A percentile compares a stretch with the other conserved stretches of the same genome.
Conservation (phyloP, 2,329 filamentous ascomycete species). For the Talaromyces sp. region DNA sequence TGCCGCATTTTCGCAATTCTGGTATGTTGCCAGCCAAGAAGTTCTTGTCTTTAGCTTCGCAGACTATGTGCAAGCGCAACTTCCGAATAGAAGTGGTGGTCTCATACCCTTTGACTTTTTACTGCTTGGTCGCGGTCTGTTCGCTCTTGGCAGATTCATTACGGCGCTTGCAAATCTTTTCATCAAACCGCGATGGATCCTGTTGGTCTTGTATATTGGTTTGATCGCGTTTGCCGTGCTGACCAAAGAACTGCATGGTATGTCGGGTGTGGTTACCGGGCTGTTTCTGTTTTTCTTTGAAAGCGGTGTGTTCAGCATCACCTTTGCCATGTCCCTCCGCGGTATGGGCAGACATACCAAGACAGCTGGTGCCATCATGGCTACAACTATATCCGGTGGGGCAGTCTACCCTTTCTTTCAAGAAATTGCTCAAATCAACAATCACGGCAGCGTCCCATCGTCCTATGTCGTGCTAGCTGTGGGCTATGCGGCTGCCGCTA, state of each 20-base stretch:
- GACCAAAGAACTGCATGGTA: conserved; percentile 48
- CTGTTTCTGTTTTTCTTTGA: conserved; percentile 58
- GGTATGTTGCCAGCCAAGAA: conserved; percentile 61
- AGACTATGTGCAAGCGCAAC: conserved; percentile 41
- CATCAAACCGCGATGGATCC: conserved; percentile 57
- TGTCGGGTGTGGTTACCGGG: conserved; percentile 45
- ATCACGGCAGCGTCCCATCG: conserved; percentile 38
- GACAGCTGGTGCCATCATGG: conserved; percentile 52
- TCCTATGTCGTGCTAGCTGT: conserved; percentile 54
- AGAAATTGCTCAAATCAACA: conserved; percentile 41
- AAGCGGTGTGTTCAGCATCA: conserved; percentile 57
- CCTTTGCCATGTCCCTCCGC: conserved; percentile 57
- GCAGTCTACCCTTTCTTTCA: conserved; percentile 55
- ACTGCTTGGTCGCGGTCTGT: conserved; percentile 56
- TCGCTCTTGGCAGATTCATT: conserved; percentile 57
- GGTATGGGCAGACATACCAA: conserved; percentile 59
- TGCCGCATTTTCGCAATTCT: conserved; percentile 55
- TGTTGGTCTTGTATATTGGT: conserved; percentile 53
- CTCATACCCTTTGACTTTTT: conserved; percentile 41
- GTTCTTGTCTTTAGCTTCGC: conserved; percentile 49
- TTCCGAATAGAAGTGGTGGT: conserved; percentile 30
- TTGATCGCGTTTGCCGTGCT: conserved; percentile 52
- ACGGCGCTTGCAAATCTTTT: conserved; percentile 52
- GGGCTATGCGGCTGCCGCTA: conserved; percentile 47
- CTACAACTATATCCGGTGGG: conserved; percentile 54